Evolutionary conservation across 75 land plant genomes (phyloP).

Genomic region (Isoetes taiwanensis): DNA sequence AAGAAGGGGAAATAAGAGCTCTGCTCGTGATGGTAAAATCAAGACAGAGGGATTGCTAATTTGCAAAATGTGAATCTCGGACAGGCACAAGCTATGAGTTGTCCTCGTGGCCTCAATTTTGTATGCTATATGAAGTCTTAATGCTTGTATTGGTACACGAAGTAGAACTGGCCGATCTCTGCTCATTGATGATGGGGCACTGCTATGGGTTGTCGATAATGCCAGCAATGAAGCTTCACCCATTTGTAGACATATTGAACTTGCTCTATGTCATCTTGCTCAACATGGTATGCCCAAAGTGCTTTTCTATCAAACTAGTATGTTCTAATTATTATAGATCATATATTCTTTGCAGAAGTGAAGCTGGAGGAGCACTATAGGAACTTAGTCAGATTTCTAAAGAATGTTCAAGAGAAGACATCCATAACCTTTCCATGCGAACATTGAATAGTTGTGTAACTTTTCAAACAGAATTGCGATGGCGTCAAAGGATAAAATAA

Average conservation of each 20-base stretch:
- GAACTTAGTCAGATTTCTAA: too few species aligned
- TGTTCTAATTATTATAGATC: too few species aligned
- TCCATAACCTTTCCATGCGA: too few species aligned
- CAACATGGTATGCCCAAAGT: not conserved
- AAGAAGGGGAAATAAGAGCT: not conserved
- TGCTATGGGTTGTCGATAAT: not conserved
- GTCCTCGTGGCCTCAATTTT: not conserved
- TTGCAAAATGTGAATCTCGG: constrained; percentile 2
- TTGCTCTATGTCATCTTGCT: constrained; percentile 2
- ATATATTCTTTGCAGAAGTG: too few species aligned
- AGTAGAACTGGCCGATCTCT: not conserved
- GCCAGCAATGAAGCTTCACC: constrained; percentile 3
- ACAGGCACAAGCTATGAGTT: not conserved
- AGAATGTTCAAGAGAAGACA: too few species aligned
- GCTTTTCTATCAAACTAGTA: too few species aligned
- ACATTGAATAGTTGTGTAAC: too few species aligned
- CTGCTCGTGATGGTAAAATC: not conserved
- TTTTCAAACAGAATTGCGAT: too few species aligned
- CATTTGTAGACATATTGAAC: not conserved
- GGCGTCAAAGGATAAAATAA: too few species aligned
- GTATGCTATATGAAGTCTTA: not conserved
- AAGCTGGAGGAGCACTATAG: too few species aligned
- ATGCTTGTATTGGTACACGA: not conserved
- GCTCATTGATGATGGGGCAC: not conserved
- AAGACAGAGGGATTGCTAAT: constrained; percentile 4